A percentile compares a stretch with the other conserved stretches of the same genome.
Conservation (phyloP, 192 early-diverging fungal species). For the Haplosporangium gracile region DNA sequence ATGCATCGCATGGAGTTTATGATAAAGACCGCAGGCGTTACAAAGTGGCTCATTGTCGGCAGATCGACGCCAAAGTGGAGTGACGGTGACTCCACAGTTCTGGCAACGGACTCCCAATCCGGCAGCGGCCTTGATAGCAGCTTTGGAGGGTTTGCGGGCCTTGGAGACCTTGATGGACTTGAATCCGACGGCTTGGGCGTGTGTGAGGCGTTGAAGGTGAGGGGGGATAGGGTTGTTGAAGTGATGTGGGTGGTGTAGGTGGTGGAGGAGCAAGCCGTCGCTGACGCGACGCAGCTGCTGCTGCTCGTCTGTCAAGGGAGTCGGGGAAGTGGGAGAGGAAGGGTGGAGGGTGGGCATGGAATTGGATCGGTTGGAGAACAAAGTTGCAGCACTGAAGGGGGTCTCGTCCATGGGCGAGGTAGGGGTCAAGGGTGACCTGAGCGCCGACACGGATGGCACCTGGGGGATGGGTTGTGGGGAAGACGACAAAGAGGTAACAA, state of each 20-base stretch:
- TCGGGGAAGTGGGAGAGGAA: background rate
- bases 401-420: slow-evolving; percentile 7
- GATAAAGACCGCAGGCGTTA: slow-evolving; percentile 97
- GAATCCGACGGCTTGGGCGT: background rate
- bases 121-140: slow-evolving; percentile 25
- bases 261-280: background rate
- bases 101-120: slow-evolving; percentile 59
- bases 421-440: slow-evolving; percentile 15
- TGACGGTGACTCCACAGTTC: slow-evolving; percentile 87
- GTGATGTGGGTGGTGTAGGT: background rate
- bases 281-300: background rate
- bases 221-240: background rate
- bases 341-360: slow-evolving; percentile 1
- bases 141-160: slow-evolving; percentile 33
- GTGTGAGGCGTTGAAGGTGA: background rate
- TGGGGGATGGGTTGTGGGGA: background rate
- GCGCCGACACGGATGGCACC: background rate
- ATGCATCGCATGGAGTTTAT: slow-evolving; percentile 46
- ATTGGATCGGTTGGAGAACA: background rate
- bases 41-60: slow-evolving; percentile 88
- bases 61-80: slow-evolving; percentile 95
- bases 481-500: background rate
- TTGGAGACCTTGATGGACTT: slow-evolving; percentile 69
- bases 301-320: background rate
- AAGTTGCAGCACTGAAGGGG: background rate